phyloP scores from a whole-genome alignment of 768 basidiomycete genomes.

The Boletales sp. region DNA sequence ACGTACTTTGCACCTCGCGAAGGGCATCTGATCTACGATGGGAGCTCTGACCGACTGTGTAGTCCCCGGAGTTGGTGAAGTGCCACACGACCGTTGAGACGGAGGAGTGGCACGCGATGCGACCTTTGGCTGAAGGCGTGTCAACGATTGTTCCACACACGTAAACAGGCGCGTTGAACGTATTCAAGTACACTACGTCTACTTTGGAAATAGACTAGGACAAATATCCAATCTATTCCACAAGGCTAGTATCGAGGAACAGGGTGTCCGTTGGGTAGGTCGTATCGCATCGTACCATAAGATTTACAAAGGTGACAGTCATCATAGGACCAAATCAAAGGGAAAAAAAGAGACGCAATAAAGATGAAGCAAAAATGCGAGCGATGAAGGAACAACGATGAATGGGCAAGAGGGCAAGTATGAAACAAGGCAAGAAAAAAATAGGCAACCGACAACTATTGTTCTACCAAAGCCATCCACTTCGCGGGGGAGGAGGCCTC shows the following conservation, averaged over 20 bases:
- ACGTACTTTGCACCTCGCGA: conserved; percentile 23
- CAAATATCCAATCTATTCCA: conserved; percentile 9
- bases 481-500: conserved; percentile 44
- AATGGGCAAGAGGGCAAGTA: conserved; percentile 13
- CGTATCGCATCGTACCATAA: conserved; percentile 26
- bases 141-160: too few relatives aligned
- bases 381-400: conserved; percentile 23
- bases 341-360: conserved; percentile 5
- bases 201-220: neutral
- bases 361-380: conserved; percentile 18
- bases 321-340: conserved; percentile 6
- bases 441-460: conserved; percentile 31
- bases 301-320: conserved; percentile 13
- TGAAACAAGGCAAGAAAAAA: conserved; percentile 28
- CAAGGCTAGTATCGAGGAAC: conserved; percentile 1
- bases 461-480: conserved; percentile 57
- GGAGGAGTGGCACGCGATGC: conserved; percentile 2
- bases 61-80: too few relatives aligned
- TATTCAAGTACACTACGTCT: conserved; percentile 8
- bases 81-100: neutral
- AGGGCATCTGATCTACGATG: conserved; percentile 21
- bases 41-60: too few relatives aligned
- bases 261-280: conserved; percentile 20
- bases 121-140: too few relatives aligned
- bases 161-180: too few relatives aligned